Percentiles rank a stretch among this genome's conserved stretches.
Conservation (phyloP, 805 yeast species). For the Zygosaccharomyces bisporus region DNA sequence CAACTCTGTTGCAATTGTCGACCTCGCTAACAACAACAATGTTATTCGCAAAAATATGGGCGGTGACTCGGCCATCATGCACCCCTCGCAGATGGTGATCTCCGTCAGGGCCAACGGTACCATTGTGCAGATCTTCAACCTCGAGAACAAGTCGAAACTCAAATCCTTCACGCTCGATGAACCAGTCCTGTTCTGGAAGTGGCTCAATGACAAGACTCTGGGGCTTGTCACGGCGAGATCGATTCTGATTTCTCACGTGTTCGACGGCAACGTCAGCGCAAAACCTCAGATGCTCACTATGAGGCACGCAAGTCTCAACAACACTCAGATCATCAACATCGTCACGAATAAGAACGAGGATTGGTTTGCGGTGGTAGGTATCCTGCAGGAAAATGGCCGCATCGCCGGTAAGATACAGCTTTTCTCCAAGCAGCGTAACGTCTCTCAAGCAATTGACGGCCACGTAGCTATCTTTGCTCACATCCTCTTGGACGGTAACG, state of each 20-base stretch:
- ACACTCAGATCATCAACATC: constrained; percentile 86
- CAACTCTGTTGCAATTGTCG: constrained; percentile 91
- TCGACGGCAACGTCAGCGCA: constrained; percentile 68
- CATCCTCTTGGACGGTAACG: constrained; percentile 67
- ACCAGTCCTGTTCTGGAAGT: constrained; percentile 93
- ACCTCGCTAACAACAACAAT: constrained; percentile 71
- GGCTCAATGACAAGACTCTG: constrained; percentile 70
- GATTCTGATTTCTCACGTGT: constrained; percentile 76
- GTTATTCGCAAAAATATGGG: constrained; percentile 89
- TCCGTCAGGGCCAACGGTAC: constrained; percentile 96
- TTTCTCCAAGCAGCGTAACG: constrained; percentile 79
- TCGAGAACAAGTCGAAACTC: constrained; percentile 80
- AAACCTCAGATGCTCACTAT: constrained; percentile 81
- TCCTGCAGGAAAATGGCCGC: constrained; percentile 88
- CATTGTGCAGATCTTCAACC: constrained; percentile 88
- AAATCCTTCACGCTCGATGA: constrained; percentile 82
- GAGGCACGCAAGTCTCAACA: constrained; percentile 74
- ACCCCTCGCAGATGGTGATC: constrained; percentile 82
- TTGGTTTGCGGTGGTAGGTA: constrained; percentile 96
- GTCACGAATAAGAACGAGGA: constrained; percentile 73
- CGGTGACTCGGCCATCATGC: constrained; percentile 97
- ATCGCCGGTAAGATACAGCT: constrained; percentile 96
- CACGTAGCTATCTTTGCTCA: constrained; percentile 90
- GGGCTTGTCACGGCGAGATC: constrained; percentile 82
- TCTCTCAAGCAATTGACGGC: constrained; percentile 96